Percentiles rank a stretch among this genome's conserved stretches.
Conservation (phyloP, 1,284 basidiomycete genomes). For the Pterulicium gracile region DNA sequence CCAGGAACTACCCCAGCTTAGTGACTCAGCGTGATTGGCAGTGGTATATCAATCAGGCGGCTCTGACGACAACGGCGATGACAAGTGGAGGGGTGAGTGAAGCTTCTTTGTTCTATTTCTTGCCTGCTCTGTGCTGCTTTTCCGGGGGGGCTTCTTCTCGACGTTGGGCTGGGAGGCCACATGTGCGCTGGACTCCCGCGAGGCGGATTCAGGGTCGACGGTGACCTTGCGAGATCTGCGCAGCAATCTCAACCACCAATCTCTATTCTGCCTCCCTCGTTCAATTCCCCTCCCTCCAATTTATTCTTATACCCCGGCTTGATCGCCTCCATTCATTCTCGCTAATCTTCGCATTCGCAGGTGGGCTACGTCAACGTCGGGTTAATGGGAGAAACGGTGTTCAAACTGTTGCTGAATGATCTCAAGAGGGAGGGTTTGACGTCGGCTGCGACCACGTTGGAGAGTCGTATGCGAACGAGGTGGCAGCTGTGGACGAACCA, state of each 20-base stretch:
- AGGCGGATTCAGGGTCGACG: neutral
- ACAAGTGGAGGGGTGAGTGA: conserved; percentile 29
- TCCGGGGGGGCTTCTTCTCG: neutral
- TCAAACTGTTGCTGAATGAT: conserved; percentile 36
- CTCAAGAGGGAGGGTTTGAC: conserved; percentile 41
- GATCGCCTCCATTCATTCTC: too few relatives aligned
- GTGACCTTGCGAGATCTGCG: neutral
- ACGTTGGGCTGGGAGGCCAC: neutral
- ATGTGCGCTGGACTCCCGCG: neutral
- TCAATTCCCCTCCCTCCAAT: too few relatives aligned
- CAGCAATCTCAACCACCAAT: too few relatives aligned
- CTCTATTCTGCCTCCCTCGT: too few relatives aligned
- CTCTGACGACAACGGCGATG: conserved; percentile 37
- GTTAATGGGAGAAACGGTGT: conserved; percentile 48
- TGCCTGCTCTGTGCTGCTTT: neutral
- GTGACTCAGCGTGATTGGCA: conserved; percentile 37
- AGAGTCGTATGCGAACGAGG: conserved; percentile 36
- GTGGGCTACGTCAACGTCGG: neutral
- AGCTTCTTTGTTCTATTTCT: neutral
- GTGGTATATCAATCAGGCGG: conserved; percentile 48
- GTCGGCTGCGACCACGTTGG: conserved; percentile 35
- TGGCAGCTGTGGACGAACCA: conserved; percentile 34
- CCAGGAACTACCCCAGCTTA: conserved; percentile 43
- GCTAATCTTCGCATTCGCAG: neutral
- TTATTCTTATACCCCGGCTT: too few relatives aligned